Evolutionary conservation across 2,329 filamentous ascomycete genomes (phyloP).

Genomic region (Cladophialophora yegresii): DNA sequence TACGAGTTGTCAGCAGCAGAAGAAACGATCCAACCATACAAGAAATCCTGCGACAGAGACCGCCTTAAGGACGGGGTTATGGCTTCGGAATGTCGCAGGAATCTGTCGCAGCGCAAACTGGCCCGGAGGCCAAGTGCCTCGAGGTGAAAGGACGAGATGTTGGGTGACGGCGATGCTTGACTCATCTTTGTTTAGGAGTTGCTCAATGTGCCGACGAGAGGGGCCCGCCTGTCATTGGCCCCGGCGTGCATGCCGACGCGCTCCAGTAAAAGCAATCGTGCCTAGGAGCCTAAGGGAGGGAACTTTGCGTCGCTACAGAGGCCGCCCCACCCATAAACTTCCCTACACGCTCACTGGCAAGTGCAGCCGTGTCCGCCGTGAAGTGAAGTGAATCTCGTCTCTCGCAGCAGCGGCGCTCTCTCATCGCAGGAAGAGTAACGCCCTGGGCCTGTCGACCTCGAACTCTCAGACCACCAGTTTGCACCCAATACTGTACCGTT

Average conservation of each 20-base stretch:
- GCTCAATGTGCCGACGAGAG: constrained; percentile 16
- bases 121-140: neutral
- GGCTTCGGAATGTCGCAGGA: constrained; percentile 4
- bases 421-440: neutral
- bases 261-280: neutral
- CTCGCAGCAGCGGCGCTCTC: neutral
- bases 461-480: constrained; percentile 4
- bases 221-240: constrained; percentile 2
- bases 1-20: constrained; percentile 12
- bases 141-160: constrained; percentile 4
- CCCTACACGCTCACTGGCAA: constrained; percentile 10
- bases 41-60: constrained; percentile 3
- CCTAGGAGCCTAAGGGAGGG: neutral
- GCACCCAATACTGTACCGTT: neutral
- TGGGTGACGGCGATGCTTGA: constrained; percentile 1
- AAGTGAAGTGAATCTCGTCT: neutral
- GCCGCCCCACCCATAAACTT: neutral
- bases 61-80: constrained; percentile 1
- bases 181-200: constrained; percentile 12
- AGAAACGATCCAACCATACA: neutral
- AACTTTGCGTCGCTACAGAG: neutral
- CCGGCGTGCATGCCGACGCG: constrained; percentile 11
- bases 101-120: neutral
- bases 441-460: neutral
- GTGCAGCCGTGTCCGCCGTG: neutral